These are phyloP conservation scores for Solanum pennellii DNA, from an alignment of 257 asterid genomes.

Conservation along the genomic window DNA sequence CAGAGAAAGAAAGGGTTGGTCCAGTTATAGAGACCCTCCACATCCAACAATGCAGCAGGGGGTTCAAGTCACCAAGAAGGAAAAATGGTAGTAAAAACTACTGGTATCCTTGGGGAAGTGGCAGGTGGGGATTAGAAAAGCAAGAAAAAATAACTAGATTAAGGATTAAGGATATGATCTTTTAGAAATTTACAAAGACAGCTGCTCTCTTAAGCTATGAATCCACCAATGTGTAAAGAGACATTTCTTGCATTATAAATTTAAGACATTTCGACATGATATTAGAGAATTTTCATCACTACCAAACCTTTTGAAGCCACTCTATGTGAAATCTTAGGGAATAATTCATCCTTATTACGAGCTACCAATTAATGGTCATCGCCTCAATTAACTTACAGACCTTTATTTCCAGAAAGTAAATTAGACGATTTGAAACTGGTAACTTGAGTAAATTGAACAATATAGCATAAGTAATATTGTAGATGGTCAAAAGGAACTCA, in stretches of 20 bases:
- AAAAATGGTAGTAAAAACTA: neutral
- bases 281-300: neutral
- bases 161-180: neutral
- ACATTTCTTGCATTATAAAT: neutral
- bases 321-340: neutral
- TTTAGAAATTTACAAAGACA: neutral
- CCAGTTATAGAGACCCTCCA: neutral
- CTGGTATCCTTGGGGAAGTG: neutral
- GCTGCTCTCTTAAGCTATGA: neutral
- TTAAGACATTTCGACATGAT: neutral
- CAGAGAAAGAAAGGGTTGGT: neutral
- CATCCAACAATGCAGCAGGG: neutral
- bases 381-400: neutral
- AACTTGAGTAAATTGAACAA: neutral
- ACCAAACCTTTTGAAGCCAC: neutral
- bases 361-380: neutral
- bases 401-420: neutral
- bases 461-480: neutral
- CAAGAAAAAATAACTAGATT: neutral
- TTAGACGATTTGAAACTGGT: too few relatives aligned
- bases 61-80: neutral
- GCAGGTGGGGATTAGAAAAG: neutral
- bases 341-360: neutral
- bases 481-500: neutral
- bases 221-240: neutral